Evolutionary conservation across 306 rosid genomes (phyloP), one percentile per base, ranked within the genome.

Genomic region (Gastrolobium bilobum): DNA sequence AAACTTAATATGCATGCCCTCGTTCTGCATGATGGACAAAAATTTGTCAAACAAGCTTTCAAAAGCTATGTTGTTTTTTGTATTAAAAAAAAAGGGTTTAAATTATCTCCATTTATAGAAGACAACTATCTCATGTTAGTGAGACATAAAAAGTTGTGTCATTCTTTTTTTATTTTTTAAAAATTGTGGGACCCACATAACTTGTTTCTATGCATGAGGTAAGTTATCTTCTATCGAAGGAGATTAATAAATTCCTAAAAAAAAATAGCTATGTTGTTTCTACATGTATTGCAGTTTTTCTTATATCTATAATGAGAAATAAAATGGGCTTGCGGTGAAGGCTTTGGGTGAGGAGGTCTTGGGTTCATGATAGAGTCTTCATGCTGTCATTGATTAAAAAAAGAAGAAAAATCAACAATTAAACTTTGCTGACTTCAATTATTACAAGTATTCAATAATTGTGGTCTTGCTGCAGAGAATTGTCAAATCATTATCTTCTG

Each of bases 401-500:
- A 5, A 56, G 7, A 52, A 40, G 38, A 52, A 10, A 34, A 15
- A 10, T 37, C 48, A 7, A 54, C 37, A 14, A 44, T 39, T 4
- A 10, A 3, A 10, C 52, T 3, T n/a, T 74, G 26, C 50, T 60
- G 46, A 13, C 30, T 48, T 68, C 8, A 7, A 47, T 14, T 29
- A 42, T 34, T 14, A 29, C 13, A 57, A 26, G 20, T 61, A 7
- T 35, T 43, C 64, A 34, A 13, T 8, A 37, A 63, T 5, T 11
- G 5, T 54, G 14, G 14, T 66, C 51, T 10, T 81, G 81, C 40
- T 75, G 68, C 74, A 93, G 98, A 93, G 72, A 83, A 91, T 91
- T 88, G 97, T 93, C 68, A 76, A 84, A 61, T 86, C 98, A 26
- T 60, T 93, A 33, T 91, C 98, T 29, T 77, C 92, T 2, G 98